A percentile compares a stretch with the other conserved stretches of the same genome.
Evolutionary conservation across 352 stramenopile genomes (phyloP).

Genomic region (Globisporangium paddicum): DNA sequence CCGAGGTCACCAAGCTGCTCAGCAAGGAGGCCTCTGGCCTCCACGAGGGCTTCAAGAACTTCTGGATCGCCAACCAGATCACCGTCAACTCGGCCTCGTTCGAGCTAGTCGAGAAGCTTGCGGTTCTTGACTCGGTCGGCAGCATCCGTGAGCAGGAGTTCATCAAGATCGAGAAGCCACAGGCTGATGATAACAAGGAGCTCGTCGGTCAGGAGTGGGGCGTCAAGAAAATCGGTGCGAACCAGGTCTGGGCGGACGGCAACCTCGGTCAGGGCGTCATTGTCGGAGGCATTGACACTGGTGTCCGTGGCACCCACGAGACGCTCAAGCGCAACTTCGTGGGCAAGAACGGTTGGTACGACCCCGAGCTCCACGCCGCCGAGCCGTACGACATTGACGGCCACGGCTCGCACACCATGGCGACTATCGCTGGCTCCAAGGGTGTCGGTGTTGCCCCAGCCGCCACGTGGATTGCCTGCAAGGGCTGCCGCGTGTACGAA

Average conservation of each 20-base stretch:
- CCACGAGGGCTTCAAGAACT: conserved; percentile 13
- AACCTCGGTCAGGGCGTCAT: conserved; percentile 14
- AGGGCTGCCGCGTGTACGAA: conserved; percentile 12
- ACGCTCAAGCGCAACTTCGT: conserved; percentile 18
- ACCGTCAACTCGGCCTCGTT: conserved; percentile 8
- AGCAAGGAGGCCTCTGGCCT: no score
- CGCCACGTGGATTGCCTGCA: conserved; percentile 15
- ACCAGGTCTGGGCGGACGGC: conserved; percentile 12
- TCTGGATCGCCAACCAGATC: conserved; percentile 26
- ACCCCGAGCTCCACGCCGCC: conserved; percentile 13
- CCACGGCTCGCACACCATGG: conserved; percentile 19
- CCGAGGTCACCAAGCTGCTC: no score
- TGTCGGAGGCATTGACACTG: conserved; percentile 18
- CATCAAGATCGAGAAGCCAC: background rate
- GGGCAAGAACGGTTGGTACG: conserved; percentile 15
- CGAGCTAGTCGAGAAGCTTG: conserved; percentile 18
- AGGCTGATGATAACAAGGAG: background rate
- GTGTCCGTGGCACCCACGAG: conserved; percentile 16
- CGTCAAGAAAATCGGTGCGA: conserved; percentile 11
- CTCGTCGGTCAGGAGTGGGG: conserved; percentile 13
- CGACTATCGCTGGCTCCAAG: conserved; percentile 10
- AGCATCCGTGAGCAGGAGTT: conserved; percentile 10
- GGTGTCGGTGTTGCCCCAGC: conserved; percentile 17
- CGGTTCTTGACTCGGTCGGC: conserved; percentile 1
- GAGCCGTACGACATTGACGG: conserved; percentile 17